Evolutionary conservation across 2,329 filamentous ascomycete species (phyloP).

Genomic region (Atkinsonella texensis): DNA sequence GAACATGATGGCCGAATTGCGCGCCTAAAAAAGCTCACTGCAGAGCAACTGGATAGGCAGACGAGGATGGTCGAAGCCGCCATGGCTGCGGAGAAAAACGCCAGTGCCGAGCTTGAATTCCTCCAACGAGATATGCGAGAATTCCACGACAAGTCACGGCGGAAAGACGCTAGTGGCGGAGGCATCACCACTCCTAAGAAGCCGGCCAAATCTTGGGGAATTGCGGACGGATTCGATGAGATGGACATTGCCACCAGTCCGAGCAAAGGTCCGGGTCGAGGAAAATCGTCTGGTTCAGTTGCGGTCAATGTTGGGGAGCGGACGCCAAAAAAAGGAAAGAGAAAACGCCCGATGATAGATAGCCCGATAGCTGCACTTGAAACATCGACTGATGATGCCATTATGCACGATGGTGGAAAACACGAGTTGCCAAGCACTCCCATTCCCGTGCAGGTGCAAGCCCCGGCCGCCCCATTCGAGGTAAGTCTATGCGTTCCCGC

Average conservation of each 20-base stretch:
- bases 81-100: constrained; percentile 51
- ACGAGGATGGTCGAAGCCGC: constrained; percentile 52
- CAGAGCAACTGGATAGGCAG: constrained; percentile 51
- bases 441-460: constrained; percentile 12
- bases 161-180: constrained; percentile 27
- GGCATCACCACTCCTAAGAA: constrained; percentile 48
- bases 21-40: constrained; percentile 48
- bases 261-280: constrained; percentile 33
- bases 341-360: constrained; percentile 53
- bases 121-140: constrained; percentile 59
- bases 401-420: constrained; percentile 20
- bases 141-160: constrained; percentile 33
- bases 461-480: constrained; percentile 28
- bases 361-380: constrained; percentile 55
- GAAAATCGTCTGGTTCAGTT: constrained; percentile 28
- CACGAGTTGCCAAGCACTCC: constrained; percentile 8
- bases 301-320: constrained; percentile 35
- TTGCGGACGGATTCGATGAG: constrained; percentile 70
- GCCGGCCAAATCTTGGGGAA: constrained; percentile 38
- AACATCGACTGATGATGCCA: constrained; percentile 31
- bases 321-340: constrained; percentile 56
- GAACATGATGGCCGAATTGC: constrained; percentile 52
- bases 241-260: constrained; percentile 44
- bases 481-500: constrained; percentile 20
- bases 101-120: constrained; percentile 60